Evolutionary conservation across 805 yeast genomes (phyloP).

Genomic region (Kodamaea kaohsiungensis): DNA sequence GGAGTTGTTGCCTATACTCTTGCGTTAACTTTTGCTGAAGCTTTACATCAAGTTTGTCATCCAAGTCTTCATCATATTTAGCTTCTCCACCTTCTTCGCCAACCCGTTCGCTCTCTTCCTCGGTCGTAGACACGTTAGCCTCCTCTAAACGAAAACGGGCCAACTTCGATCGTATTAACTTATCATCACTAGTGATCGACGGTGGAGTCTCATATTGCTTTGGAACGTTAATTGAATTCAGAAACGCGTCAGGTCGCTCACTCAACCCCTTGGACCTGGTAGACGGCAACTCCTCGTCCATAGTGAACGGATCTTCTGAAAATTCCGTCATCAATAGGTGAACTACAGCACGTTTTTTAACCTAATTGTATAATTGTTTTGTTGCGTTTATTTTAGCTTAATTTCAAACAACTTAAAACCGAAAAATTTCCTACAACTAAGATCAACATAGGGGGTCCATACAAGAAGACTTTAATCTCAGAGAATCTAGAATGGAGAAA

Average conservation of each 20-base stretch:
- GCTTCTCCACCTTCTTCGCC: conserved; percentile 13
- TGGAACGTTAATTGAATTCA: not conserved
- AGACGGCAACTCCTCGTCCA: conserved; percentile 42
- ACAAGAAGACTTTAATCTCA: not conserved
- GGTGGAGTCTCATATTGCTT: conserved; percentile 6
- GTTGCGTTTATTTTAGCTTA: not conserved
- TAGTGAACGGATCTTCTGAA: conserved; percentile 42
- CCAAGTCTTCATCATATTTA: conserved; percentile 40
- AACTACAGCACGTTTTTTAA: not conserved
- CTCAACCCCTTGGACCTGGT: not conserved
- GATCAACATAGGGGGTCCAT: not conserved
- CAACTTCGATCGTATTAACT: conserved; percentile 36
- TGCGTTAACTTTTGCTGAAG: conserved; percentile 22
- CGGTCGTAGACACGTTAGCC: conserved; percentile 23
- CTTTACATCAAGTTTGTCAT: conserved; percentile 38
- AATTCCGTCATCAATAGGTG: conserved; percentile 10
- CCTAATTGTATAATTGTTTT: not conserved
- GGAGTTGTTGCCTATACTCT: conserved; percentile 15
- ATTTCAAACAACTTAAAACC: not conserved
- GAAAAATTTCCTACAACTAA: not conserved
- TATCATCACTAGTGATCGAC: conserved; percentile 15
- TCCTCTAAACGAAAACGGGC: conserved; percentile 28
- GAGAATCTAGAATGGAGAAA: not conserved
- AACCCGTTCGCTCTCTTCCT: conserved; percentile 25
- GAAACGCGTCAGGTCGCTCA: not conserved